A percentile compares a stretch with the other conserved stretches of the same genome.
Evolutionary conservation across 768 basidiomycete genomes (phyloP).

Genomic region (Tricholoma flavovirens): DNA sequence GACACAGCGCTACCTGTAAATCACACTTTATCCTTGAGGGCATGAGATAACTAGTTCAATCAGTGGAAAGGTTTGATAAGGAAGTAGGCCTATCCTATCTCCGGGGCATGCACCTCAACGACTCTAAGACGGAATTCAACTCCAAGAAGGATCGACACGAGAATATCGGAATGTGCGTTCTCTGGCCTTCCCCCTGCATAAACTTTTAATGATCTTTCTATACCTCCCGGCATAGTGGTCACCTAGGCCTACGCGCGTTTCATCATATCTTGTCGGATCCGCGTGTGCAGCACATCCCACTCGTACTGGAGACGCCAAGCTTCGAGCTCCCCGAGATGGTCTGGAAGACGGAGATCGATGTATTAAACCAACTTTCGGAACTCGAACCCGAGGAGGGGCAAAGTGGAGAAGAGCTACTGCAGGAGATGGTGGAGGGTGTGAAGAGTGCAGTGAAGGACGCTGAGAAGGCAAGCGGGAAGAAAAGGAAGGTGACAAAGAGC

Average conservation of each 20-base stretch:
- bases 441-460: constrained; percentile 9
- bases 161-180: constrained; percentile 73
- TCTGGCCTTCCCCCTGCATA: neutral
- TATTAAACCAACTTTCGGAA: constrained; percentile 43
- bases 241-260: constrained; percentile 61
- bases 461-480: constrained; percentile 3
- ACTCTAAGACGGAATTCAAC: constrained; percentile 60
- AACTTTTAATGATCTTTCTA: neutral
- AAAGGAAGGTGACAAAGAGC: constrained; percentile 3
- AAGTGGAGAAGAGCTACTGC: constrained; percentile 3
- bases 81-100: constrained; percentile 69
- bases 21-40: neutral
- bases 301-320: constrained; percentile 79
- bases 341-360: constrained; percentile 69
- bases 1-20: constrained; percentile 22
- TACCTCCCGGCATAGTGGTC: constrained; percentile 59
- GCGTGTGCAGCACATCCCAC: constrained; percentile 62
- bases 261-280: constrained; percentile 61
- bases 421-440: constrained; percentile 14
- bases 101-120: constrained; percentile 82
- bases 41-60: neutral
- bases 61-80: constrained; percentile 63
- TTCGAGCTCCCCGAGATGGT: constrained; percentile 55
- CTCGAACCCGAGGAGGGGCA: neutral
- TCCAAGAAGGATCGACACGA: constrained; percentile 78